Evolutionary conservation across 192 early-diverging fungal species (phyloP), one percentile per base, ranked within the genome.

Genomic region (Gamsiella multidivaricata): DNA sequence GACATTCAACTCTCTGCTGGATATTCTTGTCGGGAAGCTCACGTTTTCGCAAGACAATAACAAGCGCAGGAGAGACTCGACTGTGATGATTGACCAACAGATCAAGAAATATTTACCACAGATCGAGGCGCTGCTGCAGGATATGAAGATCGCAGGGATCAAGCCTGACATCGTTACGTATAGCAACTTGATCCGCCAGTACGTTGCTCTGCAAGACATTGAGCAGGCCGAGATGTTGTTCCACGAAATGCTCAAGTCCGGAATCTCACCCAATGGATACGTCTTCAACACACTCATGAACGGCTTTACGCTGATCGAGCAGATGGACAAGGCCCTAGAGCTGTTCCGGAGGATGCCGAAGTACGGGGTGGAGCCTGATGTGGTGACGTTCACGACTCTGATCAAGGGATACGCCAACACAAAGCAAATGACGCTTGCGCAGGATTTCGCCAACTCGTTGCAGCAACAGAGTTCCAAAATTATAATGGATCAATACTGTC

Each of bases 261-360:
- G 74, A 11, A 69, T 78, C n/a, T 51, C 53, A 14, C 74, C 74
- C 20, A 64, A 78, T 25, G 47, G 47, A 5, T 42, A 56, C 39
- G 51, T 43, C 3, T 69, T 78, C 47, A 78, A 78, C 49, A 69
- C 54, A 3, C 61, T 78, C 31, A 78, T 78, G 74, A 68, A 78
- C 10, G 74, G 74, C 5, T 78, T 78, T 25, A 58, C 74, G 22
- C 11, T 63, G 14, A 59, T 69, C 26, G 65, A 58, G 29, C 65
- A 78, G n/a, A 78, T 78, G 74, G 74, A 78, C 41, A 78, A 78
- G 39, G 74, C 74, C 5, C 53, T 78, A 7, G 74, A 78, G 49
- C 47, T 78, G 25, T 78, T 64, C 51, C 74, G 74, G 18, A 56
- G 65, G 65, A 78, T 78, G 74, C 65, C 65, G 8, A 78, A 78